These are phyloP conservation scores for Sutorius australiensis DNA, from an alignment of 768 basidiomycete species.

Conservation along the genomic window DNA sequence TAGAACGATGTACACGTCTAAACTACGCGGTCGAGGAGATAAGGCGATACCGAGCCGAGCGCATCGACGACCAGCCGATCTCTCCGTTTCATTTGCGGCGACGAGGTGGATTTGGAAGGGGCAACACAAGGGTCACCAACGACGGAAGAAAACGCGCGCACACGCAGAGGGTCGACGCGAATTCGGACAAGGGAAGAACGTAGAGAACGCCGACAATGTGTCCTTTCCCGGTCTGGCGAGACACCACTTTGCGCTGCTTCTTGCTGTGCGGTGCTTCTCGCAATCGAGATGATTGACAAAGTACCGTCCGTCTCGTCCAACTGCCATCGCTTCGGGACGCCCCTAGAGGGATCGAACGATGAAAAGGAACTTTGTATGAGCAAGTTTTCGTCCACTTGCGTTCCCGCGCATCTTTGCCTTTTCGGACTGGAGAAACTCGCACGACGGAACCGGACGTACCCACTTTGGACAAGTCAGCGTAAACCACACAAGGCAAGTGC, in stretches of 20 bases:
- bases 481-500: too few species aligned
- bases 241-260: too few species aligned
- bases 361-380: too few species aligned
- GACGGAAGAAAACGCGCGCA: not conserved
- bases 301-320: not conserved
- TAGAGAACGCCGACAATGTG: constrained; percentile 8
- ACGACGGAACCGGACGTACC: constrained; percentile 12
- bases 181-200: not conserved
- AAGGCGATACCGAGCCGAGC: constrained; percentile 20
- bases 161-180: not conserved
- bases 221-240: constrained; percentile 1
- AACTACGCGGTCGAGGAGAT: constrained; percentile 15
- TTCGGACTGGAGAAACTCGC: not conserved
- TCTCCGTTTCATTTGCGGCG: constrained; percentile 13
- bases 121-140: not conserved
- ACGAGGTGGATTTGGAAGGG: not conserved
- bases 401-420: not conserved
- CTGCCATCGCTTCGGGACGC: not conserved
- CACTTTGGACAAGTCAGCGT: not conserved
- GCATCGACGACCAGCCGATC: not conserved
- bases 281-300: not conserved
- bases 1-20: not conserved
- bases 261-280: not conserved
- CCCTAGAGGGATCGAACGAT: not conserved
- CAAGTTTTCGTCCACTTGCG: not conserved